A percentile compares a stretch with the other conserved stretches of the same genome.
These are phyloP conservation scores for Ogataea ramenticola DNA, from an alignment of 805 yeast genomes.

Conservation along the genomic window DNA sequence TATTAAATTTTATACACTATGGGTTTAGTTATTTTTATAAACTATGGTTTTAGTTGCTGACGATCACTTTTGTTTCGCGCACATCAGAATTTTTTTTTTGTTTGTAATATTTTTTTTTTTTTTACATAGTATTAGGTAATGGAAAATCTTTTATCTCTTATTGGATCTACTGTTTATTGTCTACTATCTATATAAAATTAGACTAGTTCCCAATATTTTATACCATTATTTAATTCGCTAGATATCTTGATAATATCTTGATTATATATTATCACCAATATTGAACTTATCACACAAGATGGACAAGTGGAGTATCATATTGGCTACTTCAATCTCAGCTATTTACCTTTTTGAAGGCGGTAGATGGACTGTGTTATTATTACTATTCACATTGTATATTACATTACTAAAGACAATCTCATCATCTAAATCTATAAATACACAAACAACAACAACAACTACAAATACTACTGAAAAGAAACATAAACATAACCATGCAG, in stretches of 20 bases:
- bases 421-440: background rate
- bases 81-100: too few species aligned
- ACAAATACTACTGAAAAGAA: too few species aligned
- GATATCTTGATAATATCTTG: too few species aligned
- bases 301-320: background rate
- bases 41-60: too few species aligned
- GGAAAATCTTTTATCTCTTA: background rate
- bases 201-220: too few species aligned
- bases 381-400: background rate
- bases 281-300: background rate
- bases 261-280: too few species aligned
- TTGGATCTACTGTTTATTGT: background rate
- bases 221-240: too few species aligned
- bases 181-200: too few species aligned
- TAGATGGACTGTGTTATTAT: slow-evolving; percentile 1
- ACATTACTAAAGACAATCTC: background rate
- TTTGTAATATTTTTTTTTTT: too few species aligned
- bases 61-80: too few species aligned
- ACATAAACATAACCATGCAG: background rate
- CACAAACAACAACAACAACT: background rate
- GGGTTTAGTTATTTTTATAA: too few species aligned
- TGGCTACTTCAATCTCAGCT: background rate
- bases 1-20: too few species aligned
- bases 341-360: slow-evolving; percentile 3
- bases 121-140: background rate